Base-by-base conservation (phyloP, 2,329 filamentous ascomycete genomes). In the Cordyceps pruinosa region DNA sequence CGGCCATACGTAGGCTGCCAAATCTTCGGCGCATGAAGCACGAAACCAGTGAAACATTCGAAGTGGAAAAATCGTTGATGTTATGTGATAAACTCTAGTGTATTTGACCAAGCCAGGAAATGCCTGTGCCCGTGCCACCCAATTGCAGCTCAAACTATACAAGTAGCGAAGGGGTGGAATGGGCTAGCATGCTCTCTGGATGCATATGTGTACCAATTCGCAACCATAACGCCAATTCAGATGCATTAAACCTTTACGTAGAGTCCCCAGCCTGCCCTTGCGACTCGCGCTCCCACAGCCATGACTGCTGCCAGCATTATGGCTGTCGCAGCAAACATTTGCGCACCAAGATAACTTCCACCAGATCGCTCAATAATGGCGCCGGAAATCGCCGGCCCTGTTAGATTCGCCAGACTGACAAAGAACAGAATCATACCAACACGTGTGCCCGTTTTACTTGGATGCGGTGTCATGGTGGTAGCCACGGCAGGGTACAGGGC, bases 291-390 rank as follows among this genome's bases (percentile, higher is more conserved):
- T 28, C 78, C 66, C 32, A 75, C 72, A 1, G 76, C 74, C 46
- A 78, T 75, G 60, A 75, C 73, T 25, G 78, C 74, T 0, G 75
- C 79, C 46, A 82, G 79, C 3, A 75, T 69, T 75, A 82, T 81
- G 28, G 78, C 77, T 64, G 81, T 76, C 6, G 77, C 69, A 10
- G 77, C 75, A 4, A 79, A 79, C 39, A 75, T 70, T 64, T 79
- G 78, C 9, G 71, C 61, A 3, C 60, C 58, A 2, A 62, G 45
- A 45, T 62, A 62, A 26, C 49, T 52, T 4, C 61, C 61, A 2
- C 48, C 58, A 6, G 45, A 23, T 12, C 25, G 15, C 32, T 60
- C 56, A 13, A 62, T 61, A 1, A 62, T 52, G 13, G 54, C 50
- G 0, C 67, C 67, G 2, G 61, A 64, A 2, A 70, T 68, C 3